Evolutionary conservation across 345 rosid genomes (phyloP), one percentile per base, ranked within the genome.

Genomic region (Gossypium mustelinum): DNA sequence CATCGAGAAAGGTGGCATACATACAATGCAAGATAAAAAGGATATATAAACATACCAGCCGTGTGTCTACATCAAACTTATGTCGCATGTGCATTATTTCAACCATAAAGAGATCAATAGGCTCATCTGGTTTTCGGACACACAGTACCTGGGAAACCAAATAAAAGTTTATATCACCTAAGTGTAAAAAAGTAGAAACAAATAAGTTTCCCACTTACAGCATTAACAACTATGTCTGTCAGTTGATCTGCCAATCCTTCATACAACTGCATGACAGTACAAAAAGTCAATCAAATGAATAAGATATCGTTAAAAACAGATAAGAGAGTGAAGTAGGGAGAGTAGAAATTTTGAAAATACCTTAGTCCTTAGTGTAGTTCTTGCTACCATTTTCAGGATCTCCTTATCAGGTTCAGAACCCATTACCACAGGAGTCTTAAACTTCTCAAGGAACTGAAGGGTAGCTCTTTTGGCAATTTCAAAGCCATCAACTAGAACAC

Each of bases 21-120:
- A 59, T 11, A 59, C 39, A 6, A 1, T 59, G 39, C 16, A 51
- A 18, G n/a, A 45, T 1, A 51, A 13, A 27, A 56, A 18, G 48
- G 48, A 73, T 20, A 59, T 59, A 17, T 60, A 27, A 68, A 79
- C 84, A 55, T 86, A 91, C 98, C 89, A 94, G 83, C 51, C 91
- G 85, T n/a, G 98, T 94, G 81, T 94, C 98, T 6, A 89, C 97
- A 74, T 92, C 98, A 83, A 94, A 94, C 80, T 92, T 94, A 75
- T 94, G 98, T 55, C 94, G 94, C 98, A 94, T 94, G 89, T 94
- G 98, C 98, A 94, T 94, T 45, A 94, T 89, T 87, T 94, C 98
- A 79, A 94, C 98, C 98, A 94, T 94, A 79, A 94, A 94, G 34
- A 94, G 89, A 83, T 94, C 98, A 76, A 94, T 86, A 50, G 87